phyloP scores from a whole-genome alignment of 441 rosid species.

The Pelargonium myrrhifolium region DNA sequence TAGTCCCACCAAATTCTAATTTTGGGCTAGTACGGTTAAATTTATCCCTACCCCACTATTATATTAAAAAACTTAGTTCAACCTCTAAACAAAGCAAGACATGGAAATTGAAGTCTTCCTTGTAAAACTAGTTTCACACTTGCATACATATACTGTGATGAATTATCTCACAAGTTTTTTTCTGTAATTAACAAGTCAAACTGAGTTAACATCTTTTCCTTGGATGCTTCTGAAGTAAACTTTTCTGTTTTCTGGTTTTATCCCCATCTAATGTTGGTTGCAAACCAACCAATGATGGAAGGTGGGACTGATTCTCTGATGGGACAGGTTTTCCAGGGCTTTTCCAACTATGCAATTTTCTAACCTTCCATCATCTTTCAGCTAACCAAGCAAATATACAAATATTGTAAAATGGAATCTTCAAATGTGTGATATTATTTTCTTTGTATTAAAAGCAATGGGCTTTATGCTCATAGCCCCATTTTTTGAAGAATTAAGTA shows the following conservation, averaged over 20 bases:
- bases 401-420: not conserved
- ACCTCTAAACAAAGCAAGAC: no score
- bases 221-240: not conserved
- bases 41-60: no score
- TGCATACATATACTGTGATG: no score
- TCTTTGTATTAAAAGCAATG: not conserved
- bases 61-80: no score
- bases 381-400: not conserved
- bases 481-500: not conserved
- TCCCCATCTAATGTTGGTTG: not conserved
- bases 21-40: no score
- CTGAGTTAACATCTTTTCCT: not conserved
- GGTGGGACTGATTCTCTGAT: not conserved
- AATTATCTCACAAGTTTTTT: no score
- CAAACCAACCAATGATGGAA: not conserved
- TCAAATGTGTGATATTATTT: not conserved
- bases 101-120: no score
- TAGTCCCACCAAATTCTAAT: no score
- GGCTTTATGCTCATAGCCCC: not conserved
- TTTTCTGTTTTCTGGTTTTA: not conserved
- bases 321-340: not conserved
- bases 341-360: not conserved
- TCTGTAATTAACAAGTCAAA: no score
- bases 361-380: not conserved
- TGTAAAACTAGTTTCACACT: no score